Percentiles rank a stretch among this genome's conserved stretches.
Conservation (phyloP, 2,329 filamentous ascomycete species). For the Ilyonectria robusta region DNA sequence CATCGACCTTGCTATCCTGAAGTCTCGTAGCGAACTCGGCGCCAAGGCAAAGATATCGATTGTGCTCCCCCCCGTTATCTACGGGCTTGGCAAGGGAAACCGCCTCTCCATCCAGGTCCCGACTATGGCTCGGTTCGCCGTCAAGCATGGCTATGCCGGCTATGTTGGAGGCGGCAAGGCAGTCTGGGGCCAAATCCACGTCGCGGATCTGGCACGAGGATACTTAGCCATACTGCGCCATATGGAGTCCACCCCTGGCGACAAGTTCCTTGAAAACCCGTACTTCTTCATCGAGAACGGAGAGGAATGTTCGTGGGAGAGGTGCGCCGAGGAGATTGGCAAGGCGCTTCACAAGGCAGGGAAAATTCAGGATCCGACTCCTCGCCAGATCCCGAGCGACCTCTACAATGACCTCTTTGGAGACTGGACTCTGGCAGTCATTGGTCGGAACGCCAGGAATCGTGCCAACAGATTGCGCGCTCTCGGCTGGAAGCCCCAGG, state of each 20-base stretch:
- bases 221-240: slow-evolving; percentile 4
- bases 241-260: slow-evolving; percentile 7
- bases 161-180: neutral
- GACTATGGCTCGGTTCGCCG: slow-evolving; percentile 2
- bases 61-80: slow-evolving; percentile 2
- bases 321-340: slow-evolving; percentile 2
- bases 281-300: slow-evolving; percentile 10
- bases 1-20: slow-evolving; percentile 6
- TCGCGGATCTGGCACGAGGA: slow-evolving; percentile 11
- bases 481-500: slow-evolving; percentile 10
- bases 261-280: slow-evolving; percentile 1
- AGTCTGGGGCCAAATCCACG: slow-evolving; percentile 4
- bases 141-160: slow-evolving; percentile 12
- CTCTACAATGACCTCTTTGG: slow-evolving; percentile 5
- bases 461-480: slow-evolving; percentile 5
- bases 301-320: slow-evolving; percentile 9
- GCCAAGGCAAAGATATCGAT: slow-evolving; percentile 4
- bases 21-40: slow-evolving; percentile 2
- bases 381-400: slow-evolving; percentile 2
- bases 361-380: neutral
- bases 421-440: neutral
- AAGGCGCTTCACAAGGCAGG: slow-evolving; percentile 3
- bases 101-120: slow-evolving; percentile 8
- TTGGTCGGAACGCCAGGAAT: slow-evolving; percentile 3
- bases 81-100: neutral